A percentile compares a stretch with the other conserved stretches of the same genome.
These are phyloP conservation scores for Sesbania bispinosa DNA, from an alignment of 306 rosid species.

Conservation along the genomic window DNA sequence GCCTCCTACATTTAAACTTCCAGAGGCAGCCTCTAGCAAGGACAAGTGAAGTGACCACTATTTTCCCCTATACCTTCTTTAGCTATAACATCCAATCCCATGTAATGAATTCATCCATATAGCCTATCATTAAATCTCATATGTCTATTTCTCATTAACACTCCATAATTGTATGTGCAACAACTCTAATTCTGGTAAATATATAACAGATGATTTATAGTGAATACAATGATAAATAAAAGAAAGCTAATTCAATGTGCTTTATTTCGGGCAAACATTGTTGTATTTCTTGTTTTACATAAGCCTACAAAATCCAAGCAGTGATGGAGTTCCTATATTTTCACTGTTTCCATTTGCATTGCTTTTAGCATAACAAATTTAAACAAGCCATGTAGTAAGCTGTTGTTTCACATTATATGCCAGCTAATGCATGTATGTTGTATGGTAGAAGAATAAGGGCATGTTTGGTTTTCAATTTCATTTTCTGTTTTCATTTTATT, in stretches of 20 bases:
- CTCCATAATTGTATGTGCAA: slow-evolving; percentile 30
- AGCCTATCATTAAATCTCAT: slow-evolving; percentile 5
- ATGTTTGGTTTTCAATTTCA: no score
- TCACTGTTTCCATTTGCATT: no score
- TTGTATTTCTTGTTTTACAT: no score
- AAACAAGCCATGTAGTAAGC: background rate
- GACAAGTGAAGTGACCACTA: slow-evolving; percentile 52
- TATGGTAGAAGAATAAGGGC: no score
- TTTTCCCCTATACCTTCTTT: background rate
- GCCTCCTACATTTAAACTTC: slow-evolving; percentile 84
- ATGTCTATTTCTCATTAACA: slow-evolving; percentile 1
- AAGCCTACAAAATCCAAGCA: no score
- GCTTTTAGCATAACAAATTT: no score
- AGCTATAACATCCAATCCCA: slow-evolving; percentile 8
- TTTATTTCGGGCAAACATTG: no score
- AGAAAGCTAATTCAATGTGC: background rate
- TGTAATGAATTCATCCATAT: slow-evolving; percentile 40
- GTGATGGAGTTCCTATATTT: no score
- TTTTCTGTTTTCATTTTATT: no score
- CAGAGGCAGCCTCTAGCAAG: slow-evolving; percentile 50
- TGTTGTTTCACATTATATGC: background rate
- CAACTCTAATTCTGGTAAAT: slow-evolving; percentile 26
- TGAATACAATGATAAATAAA: background rate
- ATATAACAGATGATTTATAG: slow-evolving; percentile 13
- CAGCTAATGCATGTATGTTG: background rate